These are phyloP conservation scores for Backusella mclennaniae DNA, from an alignment of 192 early-diverging fungal genomes.

Conservation along the genomic window DNA sequence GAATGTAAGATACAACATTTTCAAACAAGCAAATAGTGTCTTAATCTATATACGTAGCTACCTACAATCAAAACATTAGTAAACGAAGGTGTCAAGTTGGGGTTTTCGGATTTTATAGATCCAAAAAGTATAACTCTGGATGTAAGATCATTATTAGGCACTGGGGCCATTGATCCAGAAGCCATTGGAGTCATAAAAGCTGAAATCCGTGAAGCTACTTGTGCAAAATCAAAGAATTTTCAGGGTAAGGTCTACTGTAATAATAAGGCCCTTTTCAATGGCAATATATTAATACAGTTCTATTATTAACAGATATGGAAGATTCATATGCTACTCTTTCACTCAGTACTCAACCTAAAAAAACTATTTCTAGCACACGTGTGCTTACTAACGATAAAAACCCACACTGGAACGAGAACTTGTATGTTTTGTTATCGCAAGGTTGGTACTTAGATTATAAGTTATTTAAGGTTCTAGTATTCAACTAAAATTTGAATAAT, in stretches of 20 bases:
- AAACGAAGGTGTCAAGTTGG: slow-evolving; percentile 24
- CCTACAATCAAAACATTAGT: slow-evolving; percentile 24
- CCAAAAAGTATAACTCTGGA: slow-evolving; percentile 32
- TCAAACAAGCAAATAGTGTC: not conserved
- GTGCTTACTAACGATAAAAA: slow-evolving; percentile 29
- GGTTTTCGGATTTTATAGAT: slow-evolving; percentile 22
- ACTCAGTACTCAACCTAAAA: slow-evolving; percentile 18
- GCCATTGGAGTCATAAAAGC: slow-evolving; percentile 33
- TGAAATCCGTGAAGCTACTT: slow-evolving; percentile 22
- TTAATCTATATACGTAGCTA: not conserved
- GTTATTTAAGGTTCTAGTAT: not conserved
- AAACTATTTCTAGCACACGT: slow-evolving; percentile 22
- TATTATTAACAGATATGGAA: slow-evolving; percentile 13
- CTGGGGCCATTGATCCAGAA: slow-evolving; percentile 7
- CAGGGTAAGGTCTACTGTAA: not conserved
- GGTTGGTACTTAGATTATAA: not conserved
- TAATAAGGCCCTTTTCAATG: not conserved
- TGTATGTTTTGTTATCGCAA: slow-evolving; percentile 21
- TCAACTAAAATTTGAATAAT: not conserved
- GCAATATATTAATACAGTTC: not conserved
- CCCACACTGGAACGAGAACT: slow-evolving; percentile 28
- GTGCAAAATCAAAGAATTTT: slow-evolving; percentile 1
- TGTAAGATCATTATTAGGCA: slow-evolving; percentile 11
- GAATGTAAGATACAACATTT: slow-evolving; percentile 14
- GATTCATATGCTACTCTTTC: slow-evolving; percentile 27